A percentile compares a stretch with the other conserved stretches of the same genome.
These are phyloP conservation scores for Umbelopsis ramanniana DNA, from an alignment of 192 early-diverging fungal genomes.

Conservation along the genomic window DNA sequence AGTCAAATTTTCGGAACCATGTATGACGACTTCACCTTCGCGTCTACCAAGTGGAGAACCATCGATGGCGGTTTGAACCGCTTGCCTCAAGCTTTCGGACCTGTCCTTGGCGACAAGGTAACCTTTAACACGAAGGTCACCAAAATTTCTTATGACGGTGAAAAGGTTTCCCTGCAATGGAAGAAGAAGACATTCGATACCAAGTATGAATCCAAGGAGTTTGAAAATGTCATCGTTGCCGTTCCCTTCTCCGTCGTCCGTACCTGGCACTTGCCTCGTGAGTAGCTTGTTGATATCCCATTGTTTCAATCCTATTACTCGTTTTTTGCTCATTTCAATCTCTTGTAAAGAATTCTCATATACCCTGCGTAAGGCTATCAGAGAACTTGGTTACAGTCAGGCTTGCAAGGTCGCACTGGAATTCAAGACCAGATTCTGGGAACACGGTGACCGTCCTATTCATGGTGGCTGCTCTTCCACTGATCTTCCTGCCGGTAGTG, in stretches of 20 bases:
- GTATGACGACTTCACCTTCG: conserved; percentile 28
- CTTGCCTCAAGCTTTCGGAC: conserved; percentile 34
- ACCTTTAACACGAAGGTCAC: conserved; percentile 27
- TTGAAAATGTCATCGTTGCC: conserved; percentile 40
- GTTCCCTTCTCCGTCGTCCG: conserved; percentile 34
- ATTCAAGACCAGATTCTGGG: conserved; percentile 41
- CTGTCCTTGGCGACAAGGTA: conserved; percentile 25
- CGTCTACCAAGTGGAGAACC: conserved; percentile 20
- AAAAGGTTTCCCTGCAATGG: conserved; percentile 34
- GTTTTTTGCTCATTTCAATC: neutral
- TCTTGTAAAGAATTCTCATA: conserved; percentile 17
- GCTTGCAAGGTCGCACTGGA: conserved; percentile 28
- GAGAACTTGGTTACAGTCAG: conserved; percentile 19
- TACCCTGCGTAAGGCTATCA: conserved; percentile 21
- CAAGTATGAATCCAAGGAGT: neutral
- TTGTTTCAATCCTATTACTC: neutral
- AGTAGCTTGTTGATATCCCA: neutral
- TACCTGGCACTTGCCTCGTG: conserved; percentile 37
- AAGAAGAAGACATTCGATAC: conserved; percentile 12
- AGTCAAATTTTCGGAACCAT: conserved; percentile 3
- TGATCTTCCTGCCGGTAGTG: conserved; percentile 19
- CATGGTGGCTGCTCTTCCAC: conserved; percentile 31
- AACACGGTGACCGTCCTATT: conserved; percentile 33
- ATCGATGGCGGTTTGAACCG: conserved; percentile 39
- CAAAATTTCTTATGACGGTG: conserved; percentile 23